Evolutionary conservation across 2,329 filamentous ascomycete species (phyloP), one percentile per base, ranked within the genome.

Genomic region (Stagonosporopsis rhizophila): DNA sequence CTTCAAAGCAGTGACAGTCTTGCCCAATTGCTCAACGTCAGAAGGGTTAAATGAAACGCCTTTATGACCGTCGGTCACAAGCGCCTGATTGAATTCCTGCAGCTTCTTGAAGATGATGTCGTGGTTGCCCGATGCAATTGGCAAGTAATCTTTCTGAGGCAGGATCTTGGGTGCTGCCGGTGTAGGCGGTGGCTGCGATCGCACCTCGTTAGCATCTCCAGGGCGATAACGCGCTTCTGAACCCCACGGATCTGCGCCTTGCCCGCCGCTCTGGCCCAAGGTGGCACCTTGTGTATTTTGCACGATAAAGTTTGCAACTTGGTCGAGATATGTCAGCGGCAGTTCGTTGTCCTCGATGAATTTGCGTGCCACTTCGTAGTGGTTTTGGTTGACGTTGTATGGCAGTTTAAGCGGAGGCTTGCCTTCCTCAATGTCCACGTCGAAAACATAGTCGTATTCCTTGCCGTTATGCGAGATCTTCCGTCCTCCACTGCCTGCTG

Each of bases 361-460:
- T 71, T 92, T 96, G 32, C 89, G 91, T 0, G 95, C 94, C 2
- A 89, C 89, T 66, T 96, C 91, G 74, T 96, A 98, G 0, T 92
- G 91, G 65, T 97, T 97, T 72, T 97, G 89, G 1, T 90, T 92
- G 12, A 94, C 83, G 73, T 98, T 97, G 78, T 90, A 98, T 0
- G 94, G 92, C n/a, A 98, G 82, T 76, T 97, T 97, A 41, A 98
- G 81, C 0, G 94, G 87, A 12, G 94, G 93, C 70, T 96, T 94
- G 48, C 92, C 94, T 69, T 97, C 94, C 73, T 96, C 91, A 60
- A 97, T 96, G 67, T 96, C 93, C 23, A 97, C 93, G 70, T 97
- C 93, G 65, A 98, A 98, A 8, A 99, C 93, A 69, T 89, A 97
- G 72, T 99, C 95, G 74, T 96, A 99, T 59, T 94, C 90, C 71